A percentile compares a stretch with the other conserved stretches of the same genome.
Evolutionary conservation across 2,329 filamentous ascomycete genomes (phyloP).

Genomic region (Penicillium brasilianum): DNA sequence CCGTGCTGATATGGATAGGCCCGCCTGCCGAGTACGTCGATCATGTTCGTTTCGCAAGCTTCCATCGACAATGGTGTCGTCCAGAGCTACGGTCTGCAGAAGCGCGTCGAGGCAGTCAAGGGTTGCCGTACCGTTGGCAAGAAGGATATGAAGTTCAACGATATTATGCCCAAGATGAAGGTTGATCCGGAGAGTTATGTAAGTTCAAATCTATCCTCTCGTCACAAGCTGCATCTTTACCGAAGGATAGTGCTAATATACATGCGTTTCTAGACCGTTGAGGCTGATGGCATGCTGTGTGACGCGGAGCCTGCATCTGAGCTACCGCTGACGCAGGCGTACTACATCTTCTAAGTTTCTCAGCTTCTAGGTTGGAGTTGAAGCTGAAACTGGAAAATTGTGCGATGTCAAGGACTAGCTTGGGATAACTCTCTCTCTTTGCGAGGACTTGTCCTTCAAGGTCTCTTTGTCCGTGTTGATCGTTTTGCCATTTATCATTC

Average conservation of each 20-base stretch:
- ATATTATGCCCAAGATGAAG: constrained; percentile 80
- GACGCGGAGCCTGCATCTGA: constrained; percentile 71
- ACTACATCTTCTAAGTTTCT: constrained; percentile 78
- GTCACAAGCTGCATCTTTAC: neutral
- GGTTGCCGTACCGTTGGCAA: constrained; percentile 78
- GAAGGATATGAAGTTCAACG: constrained; percentile 89
- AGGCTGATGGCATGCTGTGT: constrained; percentile 79
- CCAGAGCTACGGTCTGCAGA: constrained; percentile 74
- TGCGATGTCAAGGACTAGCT: neutral
- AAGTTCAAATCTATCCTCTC: constrained; percentile 35
- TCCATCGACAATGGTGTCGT: constrained; percentile 71
- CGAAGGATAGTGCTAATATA: neutral
- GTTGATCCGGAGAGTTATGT: constrained; percentile 90
- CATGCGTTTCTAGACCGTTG: constrained; percentile 62
- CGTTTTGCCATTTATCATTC: neutral
- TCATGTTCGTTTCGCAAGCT: constrained; percentile 81
- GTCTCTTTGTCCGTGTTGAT: constrained; percentile 6
- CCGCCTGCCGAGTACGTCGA: constrained; percentile 70
- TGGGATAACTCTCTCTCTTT: neutral
- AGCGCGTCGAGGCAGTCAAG: constrained; percentile 79
- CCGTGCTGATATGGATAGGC: constrained; percentile 44
- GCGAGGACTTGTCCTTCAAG: neutral
- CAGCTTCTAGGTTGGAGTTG: constrained; percentile 8
- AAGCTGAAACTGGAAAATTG: neutral
- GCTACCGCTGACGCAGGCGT: constrained; percentile 77